Evolutionary conservation across 352 stramenopile genomes (phyloP).

Genomic region (Elongisporangium undulatum): DNA sequence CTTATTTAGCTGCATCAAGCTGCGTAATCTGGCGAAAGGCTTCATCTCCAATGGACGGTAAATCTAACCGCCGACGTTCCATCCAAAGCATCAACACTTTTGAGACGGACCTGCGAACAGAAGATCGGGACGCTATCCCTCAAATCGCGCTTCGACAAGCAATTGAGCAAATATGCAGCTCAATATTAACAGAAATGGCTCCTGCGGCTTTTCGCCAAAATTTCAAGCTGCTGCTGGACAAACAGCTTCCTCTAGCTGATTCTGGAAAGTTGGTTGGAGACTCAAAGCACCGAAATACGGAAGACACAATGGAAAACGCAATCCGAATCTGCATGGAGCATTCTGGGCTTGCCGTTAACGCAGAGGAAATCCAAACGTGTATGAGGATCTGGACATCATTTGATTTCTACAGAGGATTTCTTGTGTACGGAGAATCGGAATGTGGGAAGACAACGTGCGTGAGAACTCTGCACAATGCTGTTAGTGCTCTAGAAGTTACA

Average conservation of each 20-base stretch:
- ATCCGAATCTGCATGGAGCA: slow-evolving; percentile 40
- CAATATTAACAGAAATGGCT: background rate
- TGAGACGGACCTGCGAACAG: background rate
- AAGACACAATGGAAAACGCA: slow-evolving; percentile 37
- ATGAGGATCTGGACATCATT: slow-evolving; percentile 37
- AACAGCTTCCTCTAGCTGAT: slow-evolving; percentile 21
- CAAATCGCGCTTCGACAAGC: background rate
- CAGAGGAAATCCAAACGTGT: slow-evolving; percentile 16
- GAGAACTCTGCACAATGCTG: slow-evolving; percentile 36
- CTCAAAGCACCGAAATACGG: slow-evolving; percentile 10
- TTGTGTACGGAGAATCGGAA: slow-evolving; percentile 33
- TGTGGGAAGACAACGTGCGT: slow-evolving; percentile 50
- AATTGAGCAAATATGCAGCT: background rate
- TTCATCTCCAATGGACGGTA: background rate
- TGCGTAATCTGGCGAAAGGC: background rate
- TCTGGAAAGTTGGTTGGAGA: slow-evolving; percentile 15
- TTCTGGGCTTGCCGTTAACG: slow-evolving; percentile 7
- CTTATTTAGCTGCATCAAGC: background rate
- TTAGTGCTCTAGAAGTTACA: slow-evolving; percentile 36
- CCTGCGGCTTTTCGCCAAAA: slow-evolving; percentile 4
- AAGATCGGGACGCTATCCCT: background rate
- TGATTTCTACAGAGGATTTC: slow-evolving; percentile 15
- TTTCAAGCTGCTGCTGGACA: slow-evolving; percentile 8
- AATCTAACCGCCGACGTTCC: background rate
- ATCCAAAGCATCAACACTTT: background rate